Evolutionary conservation across 805 yeast genomes (phyloP).

Genomic region (Hanseniaspora valbyensis): DNA sequence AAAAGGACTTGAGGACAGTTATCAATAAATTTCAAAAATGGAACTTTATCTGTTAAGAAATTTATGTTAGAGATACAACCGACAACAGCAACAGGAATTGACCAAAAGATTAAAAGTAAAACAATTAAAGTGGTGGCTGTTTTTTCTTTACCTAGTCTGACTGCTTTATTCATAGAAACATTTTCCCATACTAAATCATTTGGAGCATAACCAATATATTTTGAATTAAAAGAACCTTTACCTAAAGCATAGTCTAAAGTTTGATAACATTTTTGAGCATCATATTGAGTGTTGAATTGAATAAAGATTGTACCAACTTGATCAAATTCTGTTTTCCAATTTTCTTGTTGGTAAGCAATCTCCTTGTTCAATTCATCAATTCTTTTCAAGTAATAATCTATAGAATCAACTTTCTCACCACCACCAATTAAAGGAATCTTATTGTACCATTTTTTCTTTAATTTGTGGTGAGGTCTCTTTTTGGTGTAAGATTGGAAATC

Average conservation of each 20-base stretch:
- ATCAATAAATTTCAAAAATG: conserved; percentile 62
- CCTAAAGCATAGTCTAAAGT: conserved; percentile 47
- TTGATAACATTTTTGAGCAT: conserved; percentile 82
- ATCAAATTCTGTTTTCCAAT: conserved; percentile 37
- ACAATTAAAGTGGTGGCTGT: conserved; percentile 56
- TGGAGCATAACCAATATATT: conserved; percentile 59
- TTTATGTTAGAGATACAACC: conserved; percentile 86
- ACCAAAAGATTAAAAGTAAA: conserved; percentile 74
- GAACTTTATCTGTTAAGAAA: conserved; percentile 57
- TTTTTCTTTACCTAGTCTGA: conserved; percentile 45
- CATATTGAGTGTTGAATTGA: conserved; percentile 73
- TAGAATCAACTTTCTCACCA: conserved; percentile 78
- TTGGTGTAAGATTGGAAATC: conserved; percentile 54
- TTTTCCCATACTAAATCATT: conserved; percentile 80
- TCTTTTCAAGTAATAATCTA: conserved; percentile 57
- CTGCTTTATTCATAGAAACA: conserved; percentile 44
- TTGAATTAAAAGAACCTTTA: conserved; percentile 30
- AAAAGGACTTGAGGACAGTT: conserved; percentile 57
- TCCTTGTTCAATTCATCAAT: conserved; percentile 58
- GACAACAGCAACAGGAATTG: conserved; percentile 94
- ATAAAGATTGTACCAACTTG: conserved; percentile 62
- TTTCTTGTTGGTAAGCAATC: conserved; percentile 47
- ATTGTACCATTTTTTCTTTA: conserved; percentile 34
- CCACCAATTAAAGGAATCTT: conserved; percentile 26
- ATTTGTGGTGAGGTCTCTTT: conserved; percentile 75